phyloP scores from a whole-genome alignment of 148 eudicot genomes.

The Dysphania ambrosioides region DNA sequence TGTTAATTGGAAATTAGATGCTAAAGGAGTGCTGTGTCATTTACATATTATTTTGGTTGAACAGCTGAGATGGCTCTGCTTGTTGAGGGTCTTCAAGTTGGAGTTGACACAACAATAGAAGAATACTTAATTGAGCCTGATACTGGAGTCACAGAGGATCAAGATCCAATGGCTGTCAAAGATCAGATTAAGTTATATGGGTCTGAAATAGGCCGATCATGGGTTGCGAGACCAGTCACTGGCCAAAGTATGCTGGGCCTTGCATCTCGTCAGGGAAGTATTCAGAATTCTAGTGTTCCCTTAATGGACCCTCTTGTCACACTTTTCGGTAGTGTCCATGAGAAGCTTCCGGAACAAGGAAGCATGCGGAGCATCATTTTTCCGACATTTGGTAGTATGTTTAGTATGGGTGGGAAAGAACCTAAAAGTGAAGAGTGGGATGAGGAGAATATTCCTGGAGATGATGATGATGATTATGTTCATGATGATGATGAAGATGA shows the following conservation, averaged over 20 bases:
- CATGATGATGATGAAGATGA: slow-evolving; percentile 36
- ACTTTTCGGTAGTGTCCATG: slow-evolving; percentile 57
- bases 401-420: slow-evolving; percentile 52
- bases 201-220: slow-evolving; percentile 48
- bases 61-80: slow-evolving; percentile 65
- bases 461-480: slow-evolving; percentile 41
- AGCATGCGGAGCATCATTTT: slow-evolving; percentile 59
- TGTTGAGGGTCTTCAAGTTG: slow-evolving; percentile 62
- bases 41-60: slow-evolving; percentile 16
- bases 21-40: slow-evolving; percentile 10
- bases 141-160: slow-evolving; percentile 32
- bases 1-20: background rate
- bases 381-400: slow-evolving; percentile 65
- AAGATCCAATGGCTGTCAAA: slow-evolving; percentile 32
- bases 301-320: slow-evolving; percentile 55
- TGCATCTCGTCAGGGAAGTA: slow-evolving; percentile 56
- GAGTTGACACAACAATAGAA: slow-evolving; percentile 45
- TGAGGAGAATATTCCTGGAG: slow-evolving; percentile 42
- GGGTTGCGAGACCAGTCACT: slow-evolving; percentile 57
- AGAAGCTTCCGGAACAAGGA: slow-evolving; percentile 55
- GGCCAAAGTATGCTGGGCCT: slow-evolving; percentile 53
- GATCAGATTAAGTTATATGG: slow-evolving; percentile 51
- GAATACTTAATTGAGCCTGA: slow-evolving; percentile 55
- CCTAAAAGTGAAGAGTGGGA: slow-evolving; percentile 58
- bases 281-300: slow-evolving; percentile 31